Percentiles rank a stretch among this genome's conserved stretches.
Conservation (phyloP, 176 grass and related monocot genomes). For the Saccharum officinarum region DNA sequence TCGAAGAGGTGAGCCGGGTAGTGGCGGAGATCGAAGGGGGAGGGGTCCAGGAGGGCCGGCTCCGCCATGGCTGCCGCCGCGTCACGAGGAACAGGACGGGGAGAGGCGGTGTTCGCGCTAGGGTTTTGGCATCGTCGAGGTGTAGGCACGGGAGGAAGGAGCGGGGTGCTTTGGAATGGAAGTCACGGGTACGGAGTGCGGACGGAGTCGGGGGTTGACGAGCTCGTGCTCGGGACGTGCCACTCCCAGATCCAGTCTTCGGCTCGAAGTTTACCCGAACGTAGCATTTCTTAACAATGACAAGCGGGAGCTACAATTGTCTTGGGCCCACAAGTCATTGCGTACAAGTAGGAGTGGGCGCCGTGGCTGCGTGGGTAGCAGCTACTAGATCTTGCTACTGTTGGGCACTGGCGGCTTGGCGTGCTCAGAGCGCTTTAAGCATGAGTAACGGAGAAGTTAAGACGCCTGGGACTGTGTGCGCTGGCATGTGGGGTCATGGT, state of each 20-base stretch:
- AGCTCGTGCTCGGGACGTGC: slow-evolving; percentile 30
- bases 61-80: slow-evolving; percentile 65
- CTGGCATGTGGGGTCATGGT: slow-evolving; percentile 13
- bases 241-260: slow-evolving; percentile 9
- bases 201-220: slow-evolving; percentile 47
- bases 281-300: neutral
- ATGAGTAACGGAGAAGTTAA: slow-evolving; percentile 25
- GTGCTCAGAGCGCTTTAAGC: neutral
- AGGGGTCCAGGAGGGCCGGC: slow-evolving; percentile 51
- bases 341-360: accelerated
- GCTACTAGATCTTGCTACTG: slow-evolving; percentile 25
- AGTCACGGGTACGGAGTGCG: neutral
- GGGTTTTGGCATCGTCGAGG: slow-evolving; percentile 63
- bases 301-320: accelerated
- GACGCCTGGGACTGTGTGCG: neutral
- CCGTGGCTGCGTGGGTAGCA: neutral
- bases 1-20: slow-evolving; percentile 55
- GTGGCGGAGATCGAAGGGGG: slow-evolving; percentile 50
- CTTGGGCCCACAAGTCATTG: neutral
- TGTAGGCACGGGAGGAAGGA: slow-evolving; percentile 1
- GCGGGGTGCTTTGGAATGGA: slow-evolving; percentile 3
- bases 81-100: neutral
- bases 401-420: neutral
- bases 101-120: slow-evolving; percentile 35
- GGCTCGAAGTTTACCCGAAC: neutral